Conservation (phyloP, 202 grass and related monocot genomes). For the Eragrostis tef region DNA sequence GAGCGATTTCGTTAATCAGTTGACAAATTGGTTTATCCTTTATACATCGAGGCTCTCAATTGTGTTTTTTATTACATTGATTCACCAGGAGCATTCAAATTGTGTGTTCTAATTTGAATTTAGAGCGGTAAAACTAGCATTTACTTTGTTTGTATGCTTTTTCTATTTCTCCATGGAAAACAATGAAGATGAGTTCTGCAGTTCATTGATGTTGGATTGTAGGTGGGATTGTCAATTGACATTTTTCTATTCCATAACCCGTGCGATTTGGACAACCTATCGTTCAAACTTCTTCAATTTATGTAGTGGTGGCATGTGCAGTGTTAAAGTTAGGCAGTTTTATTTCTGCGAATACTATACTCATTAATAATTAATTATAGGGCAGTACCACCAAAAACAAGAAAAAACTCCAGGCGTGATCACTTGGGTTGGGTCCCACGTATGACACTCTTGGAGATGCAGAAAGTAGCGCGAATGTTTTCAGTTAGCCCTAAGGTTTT, state of each 20-base stretch:
- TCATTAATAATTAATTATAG: too few species aligned
- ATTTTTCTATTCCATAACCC: not conserved
- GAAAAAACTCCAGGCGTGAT: constrained; percentile 7
- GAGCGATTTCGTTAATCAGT: constrained; percentile 23
- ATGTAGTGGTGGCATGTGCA: not conserved
- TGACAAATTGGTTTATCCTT: not conserved
- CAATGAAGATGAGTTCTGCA: not conserved
- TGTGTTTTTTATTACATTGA: not conserved
- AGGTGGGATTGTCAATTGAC: not conserved
- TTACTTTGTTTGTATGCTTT: not conserved
- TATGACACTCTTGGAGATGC: not conserved
- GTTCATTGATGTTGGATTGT: not conserved
- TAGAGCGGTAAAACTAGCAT: not conserved
- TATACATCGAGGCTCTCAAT: not conserved
- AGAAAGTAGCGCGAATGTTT: not conserved
- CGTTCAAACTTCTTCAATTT: not conserved
- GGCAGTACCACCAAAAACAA: not conserved
- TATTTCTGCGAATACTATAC: too few species aligned
- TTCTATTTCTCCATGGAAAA: not conserved
- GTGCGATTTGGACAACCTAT: not conserved
- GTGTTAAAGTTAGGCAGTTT: too few species aligned
- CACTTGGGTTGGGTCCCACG: not conserved
- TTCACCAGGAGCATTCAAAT: not conserved
- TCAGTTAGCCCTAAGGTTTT: not conserved
- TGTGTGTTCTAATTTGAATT: not conserved